Evolutionary conservation across 2,329 filamentous ascomycete genomes (phyloP).

Genomic region (Verticillium tricorpus): DNA sequence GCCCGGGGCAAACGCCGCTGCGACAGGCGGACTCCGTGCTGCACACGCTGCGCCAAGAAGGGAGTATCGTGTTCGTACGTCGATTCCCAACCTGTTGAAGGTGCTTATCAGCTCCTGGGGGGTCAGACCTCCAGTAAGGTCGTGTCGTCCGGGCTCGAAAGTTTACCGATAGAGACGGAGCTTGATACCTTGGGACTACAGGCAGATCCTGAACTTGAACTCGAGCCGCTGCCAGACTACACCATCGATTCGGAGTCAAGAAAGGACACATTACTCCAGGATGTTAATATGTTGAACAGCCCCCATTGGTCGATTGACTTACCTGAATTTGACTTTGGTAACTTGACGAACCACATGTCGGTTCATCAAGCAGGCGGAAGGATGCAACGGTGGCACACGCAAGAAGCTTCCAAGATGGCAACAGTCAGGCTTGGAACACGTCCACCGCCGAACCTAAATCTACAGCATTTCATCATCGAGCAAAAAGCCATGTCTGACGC

Average conservation of each 20-base stretch:
- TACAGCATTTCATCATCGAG: neutral
- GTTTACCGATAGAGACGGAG: neutral
- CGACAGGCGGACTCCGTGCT: constrained; percentile 37
- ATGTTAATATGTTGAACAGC: neutral
- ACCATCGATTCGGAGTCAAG: neutral
- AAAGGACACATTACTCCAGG: neutral
- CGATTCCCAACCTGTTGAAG: neutral
- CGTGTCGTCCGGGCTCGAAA: neutral
- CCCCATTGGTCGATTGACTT: constrained; percentile 8
- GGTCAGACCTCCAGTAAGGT: neutral
- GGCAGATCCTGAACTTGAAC: neutral
- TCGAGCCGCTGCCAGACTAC: neutral
- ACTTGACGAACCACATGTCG: constrained; percentile 10
- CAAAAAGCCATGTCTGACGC: neutral
- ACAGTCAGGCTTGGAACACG: neutral
- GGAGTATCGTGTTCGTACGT: constrained; percentile 33
- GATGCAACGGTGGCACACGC: neutral
- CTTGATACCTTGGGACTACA: neutral
- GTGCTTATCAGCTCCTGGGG: neutral
- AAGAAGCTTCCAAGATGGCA: neutral
- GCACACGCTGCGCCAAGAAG: constrained; percentile 36
- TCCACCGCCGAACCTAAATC: neutral
- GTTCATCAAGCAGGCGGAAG: constrained; percentile 1
- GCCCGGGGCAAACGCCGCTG: constrained; percentile 41
- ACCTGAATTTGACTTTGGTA: constrained; percentile 26